These are phyloP conservation scores for Chaetomium strumarium DNA, from an alignment of 2,329 filamentous ascomycete species.

Conservation along the genomic window DNA sequence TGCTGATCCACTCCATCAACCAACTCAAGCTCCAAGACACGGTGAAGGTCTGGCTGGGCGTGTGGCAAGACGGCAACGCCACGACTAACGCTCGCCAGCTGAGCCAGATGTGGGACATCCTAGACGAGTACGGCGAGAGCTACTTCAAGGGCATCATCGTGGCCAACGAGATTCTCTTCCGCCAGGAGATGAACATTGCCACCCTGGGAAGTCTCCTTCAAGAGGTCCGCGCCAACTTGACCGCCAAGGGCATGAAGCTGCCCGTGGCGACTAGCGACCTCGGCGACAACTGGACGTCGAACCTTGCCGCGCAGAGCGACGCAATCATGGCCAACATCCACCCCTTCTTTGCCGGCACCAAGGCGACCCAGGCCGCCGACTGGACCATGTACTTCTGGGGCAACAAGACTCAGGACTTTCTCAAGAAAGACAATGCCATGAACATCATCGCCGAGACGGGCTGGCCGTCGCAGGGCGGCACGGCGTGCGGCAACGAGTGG, in stretches of 20 bases:
- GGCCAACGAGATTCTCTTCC: constrained; percentile 73
- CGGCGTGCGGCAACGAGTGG: constrained; percentile 57
- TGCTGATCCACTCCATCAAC: constrained; percentile 79
- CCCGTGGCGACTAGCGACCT: constrained; percentile 84
- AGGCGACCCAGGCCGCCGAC: constrained; percentile 57
- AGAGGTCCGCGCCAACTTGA: constrained; percentile 67
- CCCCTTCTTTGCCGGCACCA: constrained; percentile 84
- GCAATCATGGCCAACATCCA: constrained; percentile 96
- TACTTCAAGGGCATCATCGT: constrained; percentile 80
- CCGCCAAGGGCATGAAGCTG: constrained; percentile 57
- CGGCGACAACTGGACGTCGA: constrained; percentile 75
- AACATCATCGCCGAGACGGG: constrained; percentile 88
- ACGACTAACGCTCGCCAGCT: constrained; percentile 84
- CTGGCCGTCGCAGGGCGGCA: constrained; percentile 82
- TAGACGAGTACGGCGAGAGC: constrained; percentile 59
- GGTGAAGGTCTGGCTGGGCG: constrained; percentile 89
- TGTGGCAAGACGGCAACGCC: constrained; percentile 80
- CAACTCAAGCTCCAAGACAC: constrained; percentile 61
- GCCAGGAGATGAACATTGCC: constrained; percentile 64
- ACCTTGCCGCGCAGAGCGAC: constrained; percentile 66
- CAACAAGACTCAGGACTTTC: constrained; percentile 58
- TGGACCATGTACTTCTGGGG: constrained; percentile 88
- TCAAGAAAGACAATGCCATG: constrained; percentile 54
- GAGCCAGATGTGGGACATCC: constrained; percentile 73
- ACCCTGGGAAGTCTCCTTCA: constrained; percentile 59